Conservation (phyloP, 257 asterid genomes). For the Solanum etuberosum region DNA sequence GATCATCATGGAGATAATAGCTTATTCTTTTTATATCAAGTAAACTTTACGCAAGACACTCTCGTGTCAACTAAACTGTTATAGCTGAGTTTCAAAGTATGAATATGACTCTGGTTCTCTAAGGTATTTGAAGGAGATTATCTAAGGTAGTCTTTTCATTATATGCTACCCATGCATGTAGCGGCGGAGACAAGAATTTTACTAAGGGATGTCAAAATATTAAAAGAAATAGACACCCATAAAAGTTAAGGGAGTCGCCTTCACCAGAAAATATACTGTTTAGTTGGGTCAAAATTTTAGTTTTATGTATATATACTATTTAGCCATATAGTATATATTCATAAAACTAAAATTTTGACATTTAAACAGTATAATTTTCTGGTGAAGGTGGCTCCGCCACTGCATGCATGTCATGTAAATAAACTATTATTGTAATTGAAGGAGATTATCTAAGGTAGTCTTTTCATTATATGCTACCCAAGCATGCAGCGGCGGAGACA, state of each 20-base stretch:
- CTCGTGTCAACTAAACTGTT: background rate
- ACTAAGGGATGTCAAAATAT: background rate
- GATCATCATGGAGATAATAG: background rate
- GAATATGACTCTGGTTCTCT: background rate
- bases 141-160: background rate
- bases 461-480: background rate
- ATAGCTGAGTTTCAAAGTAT: background rate
- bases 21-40: background rate
- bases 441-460: background rate
- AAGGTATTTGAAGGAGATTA: background rate
- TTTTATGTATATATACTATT: no score
- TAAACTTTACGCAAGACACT: background rate
- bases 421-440: no score
- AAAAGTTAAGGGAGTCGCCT: no score
- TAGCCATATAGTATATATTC: no score
- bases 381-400: no score
- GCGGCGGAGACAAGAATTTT: background rate
- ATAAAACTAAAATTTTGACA: no score
- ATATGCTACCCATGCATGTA: background rate
- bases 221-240: background rate
- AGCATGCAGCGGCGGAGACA: background rate
- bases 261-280: no score
- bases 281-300: no score
- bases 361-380: no score
- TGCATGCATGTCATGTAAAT: no score